These are phyloP conservation scores for Heterobasidion annosum DNA, from an alignment of 1,284 basidiomycete genomes.

Conservation along the genomic window DNA sequence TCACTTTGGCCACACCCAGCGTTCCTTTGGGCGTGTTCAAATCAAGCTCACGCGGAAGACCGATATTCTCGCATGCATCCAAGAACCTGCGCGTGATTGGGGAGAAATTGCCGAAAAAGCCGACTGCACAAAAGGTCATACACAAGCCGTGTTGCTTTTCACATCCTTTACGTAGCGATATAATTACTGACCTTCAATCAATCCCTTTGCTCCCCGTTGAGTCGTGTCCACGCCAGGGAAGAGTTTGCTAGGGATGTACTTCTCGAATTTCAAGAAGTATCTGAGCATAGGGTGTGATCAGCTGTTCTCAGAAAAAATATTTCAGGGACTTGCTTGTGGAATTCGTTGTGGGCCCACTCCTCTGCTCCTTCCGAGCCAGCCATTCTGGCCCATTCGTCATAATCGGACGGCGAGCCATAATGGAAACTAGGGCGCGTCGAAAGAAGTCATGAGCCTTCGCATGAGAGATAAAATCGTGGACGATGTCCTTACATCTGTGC, in stretches of 20 bases:
- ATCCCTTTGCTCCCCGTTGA: constrained; percentile 38
- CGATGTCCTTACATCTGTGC: constrained; percentile 41
- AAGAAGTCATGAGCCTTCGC: no score
- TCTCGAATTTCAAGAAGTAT: constrained; percentile 57
- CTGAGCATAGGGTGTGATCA: constrained; percentile 19
- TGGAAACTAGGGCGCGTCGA: constrained; percentile 40
- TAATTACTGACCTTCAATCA: constrained; percentile 27
- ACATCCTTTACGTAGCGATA: neutral
- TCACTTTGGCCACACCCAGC: constrained; percentile 42
- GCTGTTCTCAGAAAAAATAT: neutral
- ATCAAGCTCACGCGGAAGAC: constrained; percentile 40
- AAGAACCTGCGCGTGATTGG: constrained; percentile 34
- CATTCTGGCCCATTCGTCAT: constrained; percentile 56
- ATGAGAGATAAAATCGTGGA: constrained; percentile 6
- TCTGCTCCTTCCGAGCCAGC: constrained; percentile 35
- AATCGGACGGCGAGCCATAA: constrained; percentile 58
- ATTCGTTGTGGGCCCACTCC: constrained; percentile 53
- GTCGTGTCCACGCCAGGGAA: constrained; percentile 37
- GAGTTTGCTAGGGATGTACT: constrained; percentile 33
- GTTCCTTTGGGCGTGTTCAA: constrained; percentile 42
- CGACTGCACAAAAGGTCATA: constrained; percentile 15
- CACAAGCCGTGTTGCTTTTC: neutral
- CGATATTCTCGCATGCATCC: constrained; percentile 33
- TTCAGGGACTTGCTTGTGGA: constrained; percentile 28
- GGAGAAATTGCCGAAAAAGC: constrained; percentile 22